These are phyloP conservation scores for Saccharomyces hybrid DNA, from an alignment of 1,139 yeast genomes.

Conservation along the genomic window DNA sequence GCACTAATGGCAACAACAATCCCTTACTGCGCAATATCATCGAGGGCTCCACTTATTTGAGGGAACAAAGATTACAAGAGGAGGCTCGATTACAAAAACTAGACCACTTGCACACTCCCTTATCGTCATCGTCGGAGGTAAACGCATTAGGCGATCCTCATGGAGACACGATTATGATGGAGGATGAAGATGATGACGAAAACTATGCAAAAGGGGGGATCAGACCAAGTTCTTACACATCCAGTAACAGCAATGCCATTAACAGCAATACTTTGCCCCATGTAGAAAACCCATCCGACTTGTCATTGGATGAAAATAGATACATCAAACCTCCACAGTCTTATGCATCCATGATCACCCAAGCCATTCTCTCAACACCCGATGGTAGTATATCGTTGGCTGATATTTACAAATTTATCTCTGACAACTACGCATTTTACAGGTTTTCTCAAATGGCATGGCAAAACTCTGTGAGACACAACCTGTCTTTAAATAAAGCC, in stretches of 20 bases:
- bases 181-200: neutral
- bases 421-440: conserved; percentile 80
- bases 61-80: conserved; percentile 6
- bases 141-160: neutral
- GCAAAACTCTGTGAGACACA: conserved; percentile 84
- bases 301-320: conserved; percentile 50
- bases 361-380: conserved; percentile 79
- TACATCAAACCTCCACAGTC: conserved; percentile 93
- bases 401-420: conserved; percentile 86
- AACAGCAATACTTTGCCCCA: conserved; percentile 30
- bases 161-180: neutral
- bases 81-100: neutral
- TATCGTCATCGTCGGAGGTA: neutral
- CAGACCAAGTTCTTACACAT: neutral
- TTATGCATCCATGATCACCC: conserved; percentile 96
- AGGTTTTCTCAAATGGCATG: conserved; percentile 83
- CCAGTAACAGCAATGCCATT: neutral
- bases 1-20: conserved; percentile 15
- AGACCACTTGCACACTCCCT: neutral
- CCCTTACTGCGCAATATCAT: conserved; percentile 16
- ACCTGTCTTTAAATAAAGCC: conserved; percentile 70
- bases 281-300: neutral
- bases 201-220: neutral
- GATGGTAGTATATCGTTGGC: conserved; percentile 83
- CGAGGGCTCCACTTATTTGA: conserved; percentile 15